Evolutionary conservation across 805 yeast species (phyloP).

Genomic region (Nakazawaea wyomingensis): DNA sequence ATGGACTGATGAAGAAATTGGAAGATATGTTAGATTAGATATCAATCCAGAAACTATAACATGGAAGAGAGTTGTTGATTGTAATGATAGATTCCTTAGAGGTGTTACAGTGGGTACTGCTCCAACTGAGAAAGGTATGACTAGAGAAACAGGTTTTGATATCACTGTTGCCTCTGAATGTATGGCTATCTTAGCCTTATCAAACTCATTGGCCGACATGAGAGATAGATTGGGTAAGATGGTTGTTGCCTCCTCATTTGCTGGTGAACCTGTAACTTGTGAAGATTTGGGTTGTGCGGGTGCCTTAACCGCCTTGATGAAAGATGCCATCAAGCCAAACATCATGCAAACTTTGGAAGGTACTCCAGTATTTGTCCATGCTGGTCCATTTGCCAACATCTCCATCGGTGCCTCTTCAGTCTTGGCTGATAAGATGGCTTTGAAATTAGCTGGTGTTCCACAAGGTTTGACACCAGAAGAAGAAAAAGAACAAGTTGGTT

Average conservation of each 20-base stretch:
- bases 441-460: slow-evolving; percentile 77
- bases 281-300: slow-evolving; percentile 96
- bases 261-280: slow-evolving; percentile 82
- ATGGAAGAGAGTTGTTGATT: slow-evolving; percentile 90
- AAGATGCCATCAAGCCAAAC: slow-evolving; percentile 95
- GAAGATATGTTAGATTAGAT: slow-evolving; percentile 73
- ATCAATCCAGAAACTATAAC: slow-evolving; percentile 89
- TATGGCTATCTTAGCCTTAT: slow-evolving; percentile 91
- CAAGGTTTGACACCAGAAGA: slow-evolving; percentile 31
- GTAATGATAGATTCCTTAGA: slow-evolving; percentile 87
- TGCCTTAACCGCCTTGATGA: slow-evolving; percentile 88
- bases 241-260: slow-evolving; percentile 76
- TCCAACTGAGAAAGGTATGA: slow-evolving; percentile 85
- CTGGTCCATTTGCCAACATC: slow-evolving; percentile 97
- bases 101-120: slow-evolving; percentile 89
- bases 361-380: slow-evolving; percentile 95
- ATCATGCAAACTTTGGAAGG: slow-evolving; percentile 97
- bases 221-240: slow-evolving; percentile 82
- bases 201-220: slow-evolving; percentile 75
- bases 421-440: slow-evolving; percentile 86
- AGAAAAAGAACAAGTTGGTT: slow-evolving; percentile 52
- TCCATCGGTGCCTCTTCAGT: slow-evolving; percentile 96
- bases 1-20: slow-evolving; percentile 71
- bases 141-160: slow-evolving; percentile 88
- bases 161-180: slow-evolving; percentile 94